Evolutionary conservation across 116 monocot species (phyloP), one percentile per base, ranked within the genome.

Genomic region (Cymodocea nodosa): DNA sequence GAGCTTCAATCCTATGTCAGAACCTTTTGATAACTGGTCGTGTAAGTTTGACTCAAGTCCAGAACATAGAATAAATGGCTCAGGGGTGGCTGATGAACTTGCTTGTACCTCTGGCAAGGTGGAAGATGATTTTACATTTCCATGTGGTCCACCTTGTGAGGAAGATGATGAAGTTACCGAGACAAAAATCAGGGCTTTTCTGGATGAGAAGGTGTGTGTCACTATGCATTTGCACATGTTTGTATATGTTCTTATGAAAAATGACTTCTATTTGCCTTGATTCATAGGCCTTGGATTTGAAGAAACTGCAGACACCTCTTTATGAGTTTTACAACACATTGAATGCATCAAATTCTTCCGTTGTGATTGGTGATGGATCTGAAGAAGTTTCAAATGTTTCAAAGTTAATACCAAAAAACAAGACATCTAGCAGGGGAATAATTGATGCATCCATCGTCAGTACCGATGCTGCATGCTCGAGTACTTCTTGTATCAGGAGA

Each of bases 1-100:
- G 97, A 90, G 97, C 71, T 91, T 83, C 65, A 90, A 97, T 77
- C 87, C 87, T 39, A 85, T 97, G 83, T 87, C 83, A 16, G 97
- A 97, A 57, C 90, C 97, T 20, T 78, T 87, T 62, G 87, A 90
- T 76, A 76, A 84, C 24, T 87, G 83, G 87, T 56, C 83, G 62
- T 73, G 73, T 73, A 85, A 90, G 67, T 82, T 88, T 70, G 77
- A 85, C 44, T 15, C 55, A 60, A 85, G 77, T 58, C 70, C 78
- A 73, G 82, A 82, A 48, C 62, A 71, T 65, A 62, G 44, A 74
- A 68, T 48, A 63, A 36, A 68, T 35, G 44, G 61, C 53, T 51
- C 68, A 16, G 48, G 59, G 18, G 30, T 30, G 39, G 20, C 12
- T 24, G 77, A 60, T 60, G 71, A 12, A 74, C 40, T 17, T 51